phyloP scores from a whole-genome alignment of 768 basidiomycete species.

The Sutorius australiensis region DNA sequence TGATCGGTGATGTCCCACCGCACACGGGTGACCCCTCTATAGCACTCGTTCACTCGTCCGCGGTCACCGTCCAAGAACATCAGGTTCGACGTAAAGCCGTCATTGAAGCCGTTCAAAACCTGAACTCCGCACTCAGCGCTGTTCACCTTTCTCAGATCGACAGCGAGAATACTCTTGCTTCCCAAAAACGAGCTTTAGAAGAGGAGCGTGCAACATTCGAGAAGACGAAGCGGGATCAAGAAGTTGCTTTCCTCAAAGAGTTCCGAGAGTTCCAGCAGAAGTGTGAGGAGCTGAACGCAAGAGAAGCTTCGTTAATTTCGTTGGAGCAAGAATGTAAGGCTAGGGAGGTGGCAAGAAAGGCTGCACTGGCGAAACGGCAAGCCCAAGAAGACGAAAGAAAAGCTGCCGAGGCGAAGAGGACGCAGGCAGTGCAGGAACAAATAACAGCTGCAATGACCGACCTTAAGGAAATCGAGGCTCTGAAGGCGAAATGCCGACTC shows the following conservation, averaged over 20 bases:
- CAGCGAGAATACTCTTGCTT: slow-evolving; percentile 12
- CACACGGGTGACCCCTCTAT: not conserved
- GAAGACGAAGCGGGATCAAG: slow-evolving; percentile 15
- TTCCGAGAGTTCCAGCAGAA: slow-evolving; percentile 17
- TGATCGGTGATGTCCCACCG: not conserved
- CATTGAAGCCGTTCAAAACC: slow-evolving; percentile 10
- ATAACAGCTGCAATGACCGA: slow-evolving; percentile 19
- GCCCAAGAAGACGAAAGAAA: slow-evolving; percentile 26
- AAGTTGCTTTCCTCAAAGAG: slow-evolving; percentile 18
- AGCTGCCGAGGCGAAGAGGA: slow-evolving; percentile 14
- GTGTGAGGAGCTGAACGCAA: slow-evolving; percentile 19
- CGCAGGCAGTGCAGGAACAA: slow-evolving; percentile 16
- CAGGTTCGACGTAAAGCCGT: slow-evolving; percentile 9
- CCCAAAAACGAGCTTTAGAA: slow-evolving; percentile 11
- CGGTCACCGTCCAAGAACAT: slow-evolving; percentile 7
- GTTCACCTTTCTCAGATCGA: slow-evolving; percentile 15
- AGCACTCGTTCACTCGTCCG: not conserved
- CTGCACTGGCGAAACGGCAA: slow-evolving; percentile 18
- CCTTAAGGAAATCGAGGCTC: slow-evolving; percentile 8
- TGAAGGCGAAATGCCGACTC: slow-evolving; percentile 5
- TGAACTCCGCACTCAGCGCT: slow-evolving; percentile 5
- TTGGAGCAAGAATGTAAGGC: slow-evolving; percentile 24
- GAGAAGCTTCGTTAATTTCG: slow-evolving; percentile 15
- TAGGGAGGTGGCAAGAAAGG: slow-evolving; percentile 24
- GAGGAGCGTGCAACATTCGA: slow-evolving; percentile 22